A percentile compares a stretch with the other conserved stretches of the same genome.
These are phyloP conservation scores for Bipolaris cookei DNA, from an alignment of 2,329 filamentous ascomycete species.

Conservation along the genomic window DNA sequence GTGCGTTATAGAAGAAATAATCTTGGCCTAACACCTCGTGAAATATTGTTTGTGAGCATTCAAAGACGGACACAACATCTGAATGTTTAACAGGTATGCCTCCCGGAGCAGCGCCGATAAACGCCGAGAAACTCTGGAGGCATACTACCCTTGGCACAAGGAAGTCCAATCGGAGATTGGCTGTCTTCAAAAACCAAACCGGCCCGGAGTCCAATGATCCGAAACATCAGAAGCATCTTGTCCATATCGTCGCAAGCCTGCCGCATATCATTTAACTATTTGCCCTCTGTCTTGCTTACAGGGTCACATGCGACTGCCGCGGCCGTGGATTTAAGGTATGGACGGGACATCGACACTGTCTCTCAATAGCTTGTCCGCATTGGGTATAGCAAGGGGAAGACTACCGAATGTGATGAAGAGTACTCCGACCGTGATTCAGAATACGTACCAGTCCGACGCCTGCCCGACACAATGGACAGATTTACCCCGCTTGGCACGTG, in stretches of 20 bases:
- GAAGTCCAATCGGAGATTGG: not conserved
- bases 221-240: not conserved
- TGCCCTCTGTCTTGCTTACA: no score
- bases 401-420: no score
- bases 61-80: not conserved
- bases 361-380: constrained; percentile 1
- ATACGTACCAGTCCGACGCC: no score
- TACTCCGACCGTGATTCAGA: no score
- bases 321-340: not conserved
- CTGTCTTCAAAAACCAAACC: not conserved
- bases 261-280: no score
- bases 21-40: not conserved
- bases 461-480: no score
- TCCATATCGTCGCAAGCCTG: no score
- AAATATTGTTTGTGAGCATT: not conserved
- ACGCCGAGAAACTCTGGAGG: not conserved
- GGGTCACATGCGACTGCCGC: no score
- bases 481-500: no score
- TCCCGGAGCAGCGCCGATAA: not conserved
- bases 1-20: not conserved
- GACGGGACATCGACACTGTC: constrained; percentile 3
- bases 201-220: constrained; percentile 4
- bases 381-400: constrained; percentile 7
- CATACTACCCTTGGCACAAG: not conserved
- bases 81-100: not conserved